phyloP scores from a whole-genome alignment of 208 protist species.

The Trypanosoma avium region DNA sequence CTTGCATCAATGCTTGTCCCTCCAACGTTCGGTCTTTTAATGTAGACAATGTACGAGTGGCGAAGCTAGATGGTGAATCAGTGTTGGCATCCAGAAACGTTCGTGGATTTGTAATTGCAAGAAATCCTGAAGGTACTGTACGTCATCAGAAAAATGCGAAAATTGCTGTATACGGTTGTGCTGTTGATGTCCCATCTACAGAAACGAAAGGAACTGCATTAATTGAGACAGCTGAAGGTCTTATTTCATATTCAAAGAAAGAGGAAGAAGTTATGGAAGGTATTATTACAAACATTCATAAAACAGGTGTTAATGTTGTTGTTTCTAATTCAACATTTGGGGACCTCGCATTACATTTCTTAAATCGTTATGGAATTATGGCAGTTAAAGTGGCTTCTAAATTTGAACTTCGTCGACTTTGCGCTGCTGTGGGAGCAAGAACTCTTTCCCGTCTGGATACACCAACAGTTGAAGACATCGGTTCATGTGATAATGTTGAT shows the following conservation, averaged over 20 bases:
- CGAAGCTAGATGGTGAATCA: constrained; percentile 97
- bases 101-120: constrained; percentile 97
- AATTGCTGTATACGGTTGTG: constrained; percentile 97
- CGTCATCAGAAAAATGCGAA: constrained; percentile 96
- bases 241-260: constrained; percentile 95
- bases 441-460: constrained; percentile 92
- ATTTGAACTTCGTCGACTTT: constrained; percentile 99
- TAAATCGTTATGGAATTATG: constrained; percentile 98
- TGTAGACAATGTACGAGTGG: constrained; percentile 99
- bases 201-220: constrained; percentile 99
- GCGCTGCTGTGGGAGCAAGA: constrained; percentile 95
- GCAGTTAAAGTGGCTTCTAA: constrained; percentile 98
- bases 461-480: constrained; percentile 95
- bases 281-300: constrained; percentile 96
- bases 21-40: constrained; percentile 97
- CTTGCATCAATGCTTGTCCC: constrained; percentile 96
- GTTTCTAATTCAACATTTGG: constrained; percentile 97
- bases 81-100: constrained; percentile 94
- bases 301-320: constrained; percentile 97
- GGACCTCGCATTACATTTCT: constrained; percentile 99
- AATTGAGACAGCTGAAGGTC: constrained; percentile 97
- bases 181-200: constrained; percentile 96
- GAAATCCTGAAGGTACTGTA: constrained; percentile 90
- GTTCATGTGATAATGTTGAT: constrained; percentile 93
- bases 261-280: constrained; percentile 98